Base-by-base conservation (phyloP, 2,329 filamentous ascomycete genomes). In the Colletotrichum camelliae region DNA sequence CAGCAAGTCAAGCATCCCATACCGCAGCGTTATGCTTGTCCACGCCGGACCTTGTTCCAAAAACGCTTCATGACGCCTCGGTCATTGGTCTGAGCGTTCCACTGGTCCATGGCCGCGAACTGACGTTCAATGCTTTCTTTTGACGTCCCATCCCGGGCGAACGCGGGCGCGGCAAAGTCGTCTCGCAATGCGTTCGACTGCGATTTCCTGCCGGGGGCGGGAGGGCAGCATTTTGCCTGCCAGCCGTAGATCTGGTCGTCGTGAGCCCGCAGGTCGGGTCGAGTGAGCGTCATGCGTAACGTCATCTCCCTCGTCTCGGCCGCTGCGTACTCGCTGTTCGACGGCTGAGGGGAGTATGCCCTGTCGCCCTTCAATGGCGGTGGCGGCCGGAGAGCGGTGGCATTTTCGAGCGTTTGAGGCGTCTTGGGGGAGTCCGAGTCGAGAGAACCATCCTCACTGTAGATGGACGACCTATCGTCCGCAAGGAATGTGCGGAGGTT, bases 221-320 rank as follows among this genome's bases (percentile, higher is more conserved):
- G 39, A 67, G 79, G 52, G 78, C 74, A 57, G 75, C 79, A 75
- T 48, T 80, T 79, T 37, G 86, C 86, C 80, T 93, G 91, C 92
- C 93, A 94, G 57, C 92, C 92, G 80, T 96, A 95, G 18, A 95
- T 89, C 76, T 93, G 89, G 13, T 93, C 91, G 77, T 96, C 94
- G 77, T 93, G 89, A 6, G 93, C 93, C 57, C 96, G 93, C 64
- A 98, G 89, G 82, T 98, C 96, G 0, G 96, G 95, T 62, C 96
- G 90, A 5, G 97, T 98, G 70, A 98, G 89, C 0, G 96, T 98
- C 96, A 98, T 98, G 65, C 96, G 94, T 65, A 98, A 86, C 4
- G 97, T 98, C 96, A 98, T 98, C 84, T 98, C 96, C 39, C 96
- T 91, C 71, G 91, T 93, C 39, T 90, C 89, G 0, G 89, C 52